Conservation (phyloP, 768 basidiomycete species). For the Suillus bovinus region DNA sequence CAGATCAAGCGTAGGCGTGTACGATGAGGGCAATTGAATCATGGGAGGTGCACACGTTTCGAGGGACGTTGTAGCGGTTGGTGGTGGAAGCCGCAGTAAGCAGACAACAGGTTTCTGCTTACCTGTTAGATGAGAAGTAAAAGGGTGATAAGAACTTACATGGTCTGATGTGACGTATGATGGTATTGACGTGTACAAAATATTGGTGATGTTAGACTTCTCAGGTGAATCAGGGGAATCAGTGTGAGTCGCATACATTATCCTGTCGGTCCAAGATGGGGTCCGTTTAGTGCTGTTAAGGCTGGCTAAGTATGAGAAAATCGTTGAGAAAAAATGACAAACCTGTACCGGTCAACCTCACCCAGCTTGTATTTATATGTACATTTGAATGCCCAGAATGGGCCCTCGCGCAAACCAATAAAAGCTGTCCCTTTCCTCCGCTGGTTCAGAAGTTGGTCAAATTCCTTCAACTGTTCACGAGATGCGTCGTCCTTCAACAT, state of each 20-base stretch:
- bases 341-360: slow-evolving; percentile 83
- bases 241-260: slow-evolving; percentile 78
- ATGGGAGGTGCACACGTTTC: slow-evolving; percentile 38
- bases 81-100: slow-evolving; percentile 59
- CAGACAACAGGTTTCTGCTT: slow-evolving; percentile 84
- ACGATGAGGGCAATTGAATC: slow-evolving; percentile 51
- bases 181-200: slow-evolving; percentile 79
- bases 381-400: slow-evolving; percentile 87
- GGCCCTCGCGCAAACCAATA: slow-evolving; percentile 78
- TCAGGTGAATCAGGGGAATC: slow-evolving; percentile 57
- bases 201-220: slow-evolving; percentile 55
- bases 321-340: slow-evolving; percentile 21
- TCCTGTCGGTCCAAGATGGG: slow-evolving; percentile 93
- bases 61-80: slow-evolving; percentile 19
- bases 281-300: slow-evolving; percentile 60
- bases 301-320: neutral
- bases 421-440: slow-evolving; percentile 65
- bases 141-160: slow-evolving; percentile 41
- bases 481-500: slow-evolving; percentile 48
- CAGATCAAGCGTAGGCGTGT: slow-evolving; percentile 55
- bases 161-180: slow-evolving; percentile 91
- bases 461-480: slow-evolving; percentile 65
- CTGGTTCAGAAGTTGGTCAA: slow-evolving; percentile 69
- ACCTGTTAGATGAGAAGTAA: slow-evolving; percentile 7
- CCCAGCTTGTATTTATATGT: slow-evolving; percentile 88